Percentiles rank a stretch among this genome's conserved stretches.
These are phyloP conservation scores for Beauveria rudraprayagi DNA, from an alignment of 2,329 filamentous ascomycete genomes.

Conservation along the genomic window DNA sequence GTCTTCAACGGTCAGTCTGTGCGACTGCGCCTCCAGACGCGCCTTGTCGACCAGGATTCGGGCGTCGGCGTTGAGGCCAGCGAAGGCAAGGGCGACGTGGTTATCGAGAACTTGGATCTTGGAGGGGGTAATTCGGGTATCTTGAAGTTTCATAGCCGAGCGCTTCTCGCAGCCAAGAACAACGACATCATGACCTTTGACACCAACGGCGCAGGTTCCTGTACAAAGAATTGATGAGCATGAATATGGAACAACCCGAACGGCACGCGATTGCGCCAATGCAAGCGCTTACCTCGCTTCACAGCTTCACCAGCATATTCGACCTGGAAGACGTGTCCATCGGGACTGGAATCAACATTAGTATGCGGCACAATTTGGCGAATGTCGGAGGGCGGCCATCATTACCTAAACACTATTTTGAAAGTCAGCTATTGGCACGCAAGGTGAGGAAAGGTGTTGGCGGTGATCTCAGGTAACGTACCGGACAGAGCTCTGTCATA, in stretches of 20 bases:
- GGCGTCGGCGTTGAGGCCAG: constrained; percentile 94
- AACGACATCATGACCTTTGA: constrained; percentile 90
- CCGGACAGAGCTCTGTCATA: constrained; percentile 99
- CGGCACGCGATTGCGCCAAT: background rate
- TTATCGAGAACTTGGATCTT: constrained; percentile 96
- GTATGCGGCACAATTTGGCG: constrained; percentile 16
- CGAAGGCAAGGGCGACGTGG: constrained; percentile 95
- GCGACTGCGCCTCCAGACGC: constrained; percentile 91
- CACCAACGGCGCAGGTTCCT: constrained; percentile 96
- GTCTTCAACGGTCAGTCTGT: constrained; percentile 94
- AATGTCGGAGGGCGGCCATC: constrained; percentile 13
- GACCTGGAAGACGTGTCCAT: constrained; percentile 99
- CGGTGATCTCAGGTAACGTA: constrained; percentile 41
- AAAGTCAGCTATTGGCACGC: constrained; percentile 34
- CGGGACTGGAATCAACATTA: constrained; percentile 63
- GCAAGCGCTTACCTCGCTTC: constrained; percentile 70
- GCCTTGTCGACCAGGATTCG: constrained; percentile 98
- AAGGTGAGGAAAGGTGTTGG: constrained; percentile 15
- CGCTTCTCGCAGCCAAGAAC: constrained; percentile 98
- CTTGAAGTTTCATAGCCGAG: constrained; percentile 98
- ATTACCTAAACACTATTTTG: constrained; percentile 72
- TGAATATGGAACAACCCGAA: background rate
- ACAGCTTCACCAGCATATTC: constrained; percentile 99
- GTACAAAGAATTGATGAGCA: constrained; percentile 15
- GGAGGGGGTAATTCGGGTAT: constrained; percentile 96